Conservation (phyloP, 768 basidiomycete species). For the Ramaria sp. region DNA sequence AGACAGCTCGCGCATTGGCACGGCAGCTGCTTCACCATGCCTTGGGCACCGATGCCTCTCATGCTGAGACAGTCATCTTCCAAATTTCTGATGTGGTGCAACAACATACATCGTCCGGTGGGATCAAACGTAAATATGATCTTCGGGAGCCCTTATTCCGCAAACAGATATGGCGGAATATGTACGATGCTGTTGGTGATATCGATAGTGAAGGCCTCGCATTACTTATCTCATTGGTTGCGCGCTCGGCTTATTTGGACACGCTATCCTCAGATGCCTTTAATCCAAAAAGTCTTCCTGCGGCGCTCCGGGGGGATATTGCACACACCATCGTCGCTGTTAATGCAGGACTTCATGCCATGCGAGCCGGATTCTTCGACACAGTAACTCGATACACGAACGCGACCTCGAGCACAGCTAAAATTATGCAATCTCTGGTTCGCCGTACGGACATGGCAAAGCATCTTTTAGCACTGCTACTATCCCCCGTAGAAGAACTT, state of each 20-base stretch:
- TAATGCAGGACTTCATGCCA: conserved; percentile 46
- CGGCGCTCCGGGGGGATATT: conserved; percentile 22
- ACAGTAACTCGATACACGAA: conserved; percentile 57
- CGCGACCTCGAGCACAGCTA: conserved; percentile 35
- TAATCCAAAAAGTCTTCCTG: conserved; percentile 18
- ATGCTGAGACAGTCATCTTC: not conserved
- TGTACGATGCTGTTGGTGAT: conserved; percentile 49
- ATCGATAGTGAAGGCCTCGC: conserved; percentile 50
- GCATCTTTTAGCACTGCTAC: conserved; percentile 53
- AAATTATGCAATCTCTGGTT: conserved; percentile 45
- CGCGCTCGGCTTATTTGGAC: conserved; percentile 59
- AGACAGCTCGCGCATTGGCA: conserved; percentile 22
- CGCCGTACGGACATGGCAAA: conserved; percentile 43
- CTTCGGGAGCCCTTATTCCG: conserved; percentile 27
- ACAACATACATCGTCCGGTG: not conserved
- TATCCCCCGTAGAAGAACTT: conserved; percentile 73
- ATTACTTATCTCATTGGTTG: conserved; percentile 45
- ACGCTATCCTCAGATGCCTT: conserved; percentile 44
- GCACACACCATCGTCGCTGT: conserved; percentile 22
- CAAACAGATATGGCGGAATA: conserved; percentile 56
- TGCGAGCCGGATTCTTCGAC: conserved; percentile 54
- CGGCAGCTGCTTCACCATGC: conserved; percentile 27
- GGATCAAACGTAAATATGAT: not conserved
- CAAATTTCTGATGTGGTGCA: conserved; percentile 1
- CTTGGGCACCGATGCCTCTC: conserved; percentile 5